phyloP scores from a whole-genome alignment of 352 stramenopile species.

The Phytophthora niederhauseri region DNA sequence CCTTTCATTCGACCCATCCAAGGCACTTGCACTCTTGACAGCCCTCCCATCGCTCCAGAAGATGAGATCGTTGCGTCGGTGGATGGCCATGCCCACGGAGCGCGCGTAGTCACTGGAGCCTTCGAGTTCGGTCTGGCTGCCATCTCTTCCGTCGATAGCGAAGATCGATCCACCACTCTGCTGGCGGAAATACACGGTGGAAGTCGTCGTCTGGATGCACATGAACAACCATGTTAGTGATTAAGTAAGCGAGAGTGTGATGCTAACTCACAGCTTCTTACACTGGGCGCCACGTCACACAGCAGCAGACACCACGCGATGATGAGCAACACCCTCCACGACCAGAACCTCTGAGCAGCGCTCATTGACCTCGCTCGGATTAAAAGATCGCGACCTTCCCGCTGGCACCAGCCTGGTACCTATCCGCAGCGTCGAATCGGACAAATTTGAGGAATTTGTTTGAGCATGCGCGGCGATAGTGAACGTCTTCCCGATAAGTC shows the following conservation, averaged over 20 bases:
- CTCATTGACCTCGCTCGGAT: background rate
- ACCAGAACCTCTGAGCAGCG: background rate
- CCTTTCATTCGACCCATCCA: slow-evolving; percentile 23
- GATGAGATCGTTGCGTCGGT: slow-evolving; percentile 37
- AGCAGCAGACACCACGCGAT: slow-evolving; percentile 5
- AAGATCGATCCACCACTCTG: slow-evolving; percentile 61
- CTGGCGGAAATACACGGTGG: slow-evolving; percentile 72
- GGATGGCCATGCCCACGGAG: slow-evolving; percentile 52
- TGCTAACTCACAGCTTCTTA: background rate
- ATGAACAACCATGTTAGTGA: background rate
- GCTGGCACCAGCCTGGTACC: too few species aligned
- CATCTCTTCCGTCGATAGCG: slow-evolving; percentile 48
- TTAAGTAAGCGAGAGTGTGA: background rate
- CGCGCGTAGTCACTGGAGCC: slow-evolving; percentile 45
- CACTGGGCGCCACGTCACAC: slow-evolving; percentile 1
- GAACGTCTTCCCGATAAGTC: too few species aligned
- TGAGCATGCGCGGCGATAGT: too few species aligned
- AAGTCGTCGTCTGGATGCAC: slow-evolving; percentile 27
- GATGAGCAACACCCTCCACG: background rate
- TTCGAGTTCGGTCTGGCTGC: slow-evolving; percentile 40
- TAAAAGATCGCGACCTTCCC: slow-evolving; percentile 15
- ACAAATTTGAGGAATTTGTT: too few species aligned
- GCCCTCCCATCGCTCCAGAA: slow-evolving; percentile 67
- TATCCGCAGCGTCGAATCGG: too few species aligned
- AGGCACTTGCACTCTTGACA: slow-evolving; percentile 41